Base-by-base conservation (phyloP, 768 basidiomycete species). In the Coprinopsis marcescibilis region DNA sequence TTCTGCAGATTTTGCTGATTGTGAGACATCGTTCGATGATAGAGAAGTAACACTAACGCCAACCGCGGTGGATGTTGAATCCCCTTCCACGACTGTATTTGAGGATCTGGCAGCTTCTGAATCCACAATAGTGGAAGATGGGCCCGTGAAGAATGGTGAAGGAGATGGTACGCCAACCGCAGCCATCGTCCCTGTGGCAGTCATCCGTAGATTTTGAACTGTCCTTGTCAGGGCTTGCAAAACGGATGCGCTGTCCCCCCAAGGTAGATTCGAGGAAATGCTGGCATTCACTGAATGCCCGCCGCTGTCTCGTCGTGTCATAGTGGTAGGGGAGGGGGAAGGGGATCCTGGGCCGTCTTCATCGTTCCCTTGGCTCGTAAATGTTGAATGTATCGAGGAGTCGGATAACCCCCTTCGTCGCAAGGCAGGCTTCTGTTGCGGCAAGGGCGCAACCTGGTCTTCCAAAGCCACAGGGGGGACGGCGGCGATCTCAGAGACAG, bases 381-480 rank as follows among this genome's bases (percentile, higher is more conserved):
- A 95, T 0, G 89, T 89, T 3, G 89, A 85, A 51, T 83, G 88
- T 50, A 97, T 92, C 1, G 90, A 94, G 1, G 92, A 94, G 61
- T 97, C 95, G 1, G 89, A 91, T 41, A 96, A 64, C 2, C 92
- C 91, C 45, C 94, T 77, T 23, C 85, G 76, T 30, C 80, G 78
- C 5, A 93, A 68, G 14, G 82, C 80, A 17, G 81, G 80, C 39
- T 85, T 74, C 20, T 13, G 41, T 30, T 36, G 30, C 5, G 82
- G 64, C 13, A 89, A 62, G n/a, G 83, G 71, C 3, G 74, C 68
- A 30, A 77, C 49, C 23, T 60, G 53, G 50, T 78, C 70, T 17
- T 66, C 58, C 51, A 68, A 75, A 48, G 72, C 70, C 8, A 58
- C 64, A 30, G 62, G 65, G 27, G 70, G 67, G 10, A 60, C 51